These are phyloP conservation scores for Cladosporium sp. DNA, from an alignment of 2,329 filamentous ascomycete genomes.

Conservation along the genomic window DNA sequence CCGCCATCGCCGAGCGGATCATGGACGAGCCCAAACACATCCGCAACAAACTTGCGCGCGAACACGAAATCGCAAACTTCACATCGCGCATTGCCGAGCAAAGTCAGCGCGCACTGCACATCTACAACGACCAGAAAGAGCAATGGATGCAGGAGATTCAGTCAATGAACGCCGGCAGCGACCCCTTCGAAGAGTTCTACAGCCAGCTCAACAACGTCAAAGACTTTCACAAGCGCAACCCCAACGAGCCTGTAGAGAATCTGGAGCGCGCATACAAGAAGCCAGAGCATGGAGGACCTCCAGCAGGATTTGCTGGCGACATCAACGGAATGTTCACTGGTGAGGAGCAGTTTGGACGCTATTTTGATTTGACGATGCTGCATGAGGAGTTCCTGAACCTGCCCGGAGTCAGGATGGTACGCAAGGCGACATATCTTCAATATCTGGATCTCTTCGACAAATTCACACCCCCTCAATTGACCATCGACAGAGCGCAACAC, in stretches of 20 bases:
- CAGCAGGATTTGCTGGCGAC: constrained; percentile 49
- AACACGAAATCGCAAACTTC: constrained; percentile 87
- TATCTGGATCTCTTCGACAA: constrained; percentile 89
- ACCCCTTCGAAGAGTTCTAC: constrained; percentile 88
- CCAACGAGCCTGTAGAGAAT: constrained; percentile 92
- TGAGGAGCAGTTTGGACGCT: constrained; percentile 89
- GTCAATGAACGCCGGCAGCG: constrained; percentile 67
- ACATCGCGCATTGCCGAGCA: constrained; percentile 83
- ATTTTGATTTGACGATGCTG: constrained; percentile 77
- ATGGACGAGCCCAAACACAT: constrained; percentile 85
- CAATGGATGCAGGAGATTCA: constrained; percentile 74
- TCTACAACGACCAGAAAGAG: constrained; percentile 77
- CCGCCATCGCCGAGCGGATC: constrained; percentile 84
- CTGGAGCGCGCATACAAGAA: constrained; percentile 87
- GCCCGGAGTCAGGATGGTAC: constrained; percentile 64
- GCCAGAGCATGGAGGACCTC: constrained; percentile 50
- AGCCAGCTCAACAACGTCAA: constrained; percentile 76
- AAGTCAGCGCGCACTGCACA: constrained; percentile 70
- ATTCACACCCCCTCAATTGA: constrained; percentile 68
- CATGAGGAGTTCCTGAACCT: constrained; percentile 91
- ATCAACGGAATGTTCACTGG: constrained; percentile 93
- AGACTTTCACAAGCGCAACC: constrained; percentile 83
- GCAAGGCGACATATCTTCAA: constrained; percentile 78
- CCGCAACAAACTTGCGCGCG: constrained; percentile 79
- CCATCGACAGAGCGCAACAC: constrained; percentile 65